Percentiles rank a stretch among this genome's conserved stretches.
Conservation (phyloP, 108 stramenopile species). For the Cyclotella sp. region DNA sequence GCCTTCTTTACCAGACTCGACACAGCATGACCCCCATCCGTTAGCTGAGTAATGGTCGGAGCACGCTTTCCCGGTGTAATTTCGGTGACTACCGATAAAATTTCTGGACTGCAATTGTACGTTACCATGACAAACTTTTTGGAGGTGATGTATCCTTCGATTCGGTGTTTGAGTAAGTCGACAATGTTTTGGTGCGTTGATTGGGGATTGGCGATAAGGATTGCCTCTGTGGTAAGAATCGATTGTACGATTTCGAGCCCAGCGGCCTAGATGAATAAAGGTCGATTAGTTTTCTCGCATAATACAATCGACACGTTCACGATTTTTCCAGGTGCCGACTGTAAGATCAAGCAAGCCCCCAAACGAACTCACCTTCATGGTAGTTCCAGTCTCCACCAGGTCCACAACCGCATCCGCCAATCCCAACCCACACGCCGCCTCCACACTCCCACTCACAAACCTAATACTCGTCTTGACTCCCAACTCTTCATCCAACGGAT, state of each 20-base stretch:
- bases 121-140: constrained; percentile 94
- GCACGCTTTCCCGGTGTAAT: constrained; percentile 96
- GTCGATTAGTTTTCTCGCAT: no score
- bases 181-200: constrained; percentile 88
- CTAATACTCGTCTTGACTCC: constrained; percentile 83
- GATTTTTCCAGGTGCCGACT: no score
- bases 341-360: background rate
- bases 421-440: constrained; percentile 96
- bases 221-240: constrained; percentile 73
- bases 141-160: constrained; percentile 96
- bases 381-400: constrained; percentile 98
- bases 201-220: constrained; percentile 86
- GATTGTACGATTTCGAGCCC: constrained; percentile 93
- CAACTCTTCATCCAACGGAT: constrained; percentile 68
- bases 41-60: constrained; percentile 92
- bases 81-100: constrained; percentile 68
- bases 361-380: constrained; percentile 84
- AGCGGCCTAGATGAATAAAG: constrained; percentile 72
- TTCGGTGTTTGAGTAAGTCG: constrained; percentile 85
- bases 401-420: constrained; percentile 98
- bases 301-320: background rate
- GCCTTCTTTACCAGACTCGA: constrained; percentile 86
- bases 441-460: constrained; percentile 95
- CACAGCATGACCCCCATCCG: constrained; percentile 84
- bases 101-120: constrained; percentile 87